Evolutionary conservation across 345 rosid genomes (phyloP).

Genomic region (Laguncularia racemosa): DNA sequence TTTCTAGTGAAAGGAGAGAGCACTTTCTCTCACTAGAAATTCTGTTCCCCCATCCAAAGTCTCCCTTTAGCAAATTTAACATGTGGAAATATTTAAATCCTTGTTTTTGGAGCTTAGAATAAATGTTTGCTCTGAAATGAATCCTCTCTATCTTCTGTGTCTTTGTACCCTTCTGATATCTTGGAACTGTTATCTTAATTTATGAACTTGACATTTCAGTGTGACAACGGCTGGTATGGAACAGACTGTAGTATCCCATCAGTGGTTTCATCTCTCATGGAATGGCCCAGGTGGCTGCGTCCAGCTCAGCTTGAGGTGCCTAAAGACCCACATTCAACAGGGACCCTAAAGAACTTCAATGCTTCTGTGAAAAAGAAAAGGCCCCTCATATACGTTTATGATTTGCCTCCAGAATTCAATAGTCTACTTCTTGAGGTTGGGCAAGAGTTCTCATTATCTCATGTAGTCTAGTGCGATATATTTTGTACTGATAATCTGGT

Average conservation of each 20-base stretch:
- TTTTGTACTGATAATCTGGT: constrained; percentile 15
- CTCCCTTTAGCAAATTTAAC: no score
- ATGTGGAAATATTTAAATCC: no score
- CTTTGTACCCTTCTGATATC: background rate
- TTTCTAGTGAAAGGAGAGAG: no score
- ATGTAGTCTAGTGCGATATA: constrained; percentile 6
- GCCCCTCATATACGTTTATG: constrained; percentile 91
- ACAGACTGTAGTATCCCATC: constrained; percentile 90
- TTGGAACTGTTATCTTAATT: constrained; percentile 5
- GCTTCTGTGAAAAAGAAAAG: constrained; percentile 67
- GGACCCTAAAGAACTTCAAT: constrained; percentile 45
- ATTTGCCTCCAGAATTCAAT: constrained; percentile 88
- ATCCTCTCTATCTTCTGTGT: background rate
- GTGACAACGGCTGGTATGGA: constrained; percentile 88
- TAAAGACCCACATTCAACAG: constrained; percentile 19
- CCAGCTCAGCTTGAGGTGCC: constrained; percentile 82
- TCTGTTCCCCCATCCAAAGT: no score
- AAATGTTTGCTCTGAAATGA: no score
- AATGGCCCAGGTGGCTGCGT: constrained; percentile 90
- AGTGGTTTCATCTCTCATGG: constrained; percentile 54
- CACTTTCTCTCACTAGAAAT: no score
- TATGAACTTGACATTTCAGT: constrained; percentile 31
- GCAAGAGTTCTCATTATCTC: constrained; percentile 7
- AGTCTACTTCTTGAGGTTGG: constrained; percentile 92
- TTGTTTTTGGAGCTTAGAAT: no score